Evolutionary conservation across 2,329 filamentous ascomycete genomes (phyloP).

Genomic region (Endocalyx cinctus): DNA sequence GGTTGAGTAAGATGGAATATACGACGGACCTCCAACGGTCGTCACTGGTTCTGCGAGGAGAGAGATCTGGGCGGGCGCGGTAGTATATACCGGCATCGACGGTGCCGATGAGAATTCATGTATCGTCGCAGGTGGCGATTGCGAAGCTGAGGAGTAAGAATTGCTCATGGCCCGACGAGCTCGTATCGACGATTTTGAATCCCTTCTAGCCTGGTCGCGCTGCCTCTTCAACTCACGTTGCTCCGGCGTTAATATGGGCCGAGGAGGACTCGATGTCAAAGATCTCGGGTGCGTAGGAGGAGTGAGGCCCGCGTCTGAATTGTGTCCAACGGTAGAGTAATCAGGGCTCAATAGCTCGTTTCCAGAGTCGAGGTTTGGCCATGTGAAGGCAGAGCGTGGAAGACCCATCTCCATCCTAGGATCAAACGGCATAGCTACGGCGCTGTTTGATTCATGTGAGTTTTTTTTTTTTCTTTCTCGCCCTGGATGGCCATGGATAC

Average conservation of each 20-base stretch:
- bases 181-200: slow-evolving; percentile 49
- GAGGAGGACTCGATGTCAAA: slow-evolving; percentile 54
- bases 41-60: slow-evolving; percentile 46
- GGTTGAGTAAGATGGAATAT: slow-evolving; percentile 45
- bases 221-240: slow-evolving; percentile 60
- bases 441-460: no score
- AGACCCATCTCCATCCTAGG: slow-evolving; percentile 47
- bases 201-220: slow-evolving; percentile 53
- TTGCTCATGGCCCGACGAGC: slow-evolving; percentile 47
- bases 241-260: slow-evolving; percentile 49
- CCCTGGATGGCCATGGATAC: no score
- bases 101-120: slow-evolving; percentile 38
- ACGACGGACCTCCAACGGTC: slow-evolving; percentile 37
- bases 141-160: slow-evolving; percentile 26
- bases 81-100: slow-evolving; percentile 46
- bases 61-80: slow-evolving; percentile 45
- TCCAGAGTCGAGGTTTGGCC: slow-evolving; percentile 39
- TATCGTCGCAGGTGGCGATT: slow-evolving; percentile 39
- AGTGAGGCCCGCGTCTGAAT: slow-evolving; percentile 47
- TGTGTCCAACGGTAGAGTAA: slow-evolving; percentile 39
- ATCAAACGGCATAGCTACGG: slow-evolving; percentile 47
- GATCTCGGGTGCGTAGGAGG: slow-evolving; percentile 47
- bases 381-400: slow-evolving; percentile 43
- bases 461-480: no score
- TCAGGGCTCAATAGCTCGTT: slow-evolving; percentile 39